Evolutionary conservation across 805 yeast species (phyloP).

Genomic region (Saccharomycopsis sp.): DNA sequence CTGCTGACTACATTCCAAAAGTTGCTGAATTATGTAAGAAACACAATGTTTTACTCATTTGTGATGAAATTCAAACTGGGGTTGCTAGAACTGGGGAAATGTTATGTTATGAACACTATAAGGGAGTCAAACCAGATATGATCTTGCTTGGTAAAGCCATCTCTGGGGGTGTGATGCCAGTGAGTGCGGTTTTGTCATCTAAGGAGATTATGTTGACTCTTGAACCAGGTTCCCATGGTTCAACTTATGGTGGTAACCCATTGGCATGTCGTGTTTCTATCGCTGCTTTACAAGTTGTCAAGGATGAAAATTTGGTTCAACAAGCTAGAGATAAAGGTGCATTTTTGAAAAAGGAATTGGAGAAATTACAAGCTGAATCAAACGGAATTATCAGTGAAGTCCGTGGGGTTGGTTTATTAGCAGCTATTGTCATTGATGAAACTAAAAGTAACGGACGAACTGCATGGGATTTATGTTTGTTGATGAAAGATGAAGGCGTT

Average conservation of each 20-base stretch:
- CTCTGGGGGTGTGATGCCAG: constrained; percentile 92
- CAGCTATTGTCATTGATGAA: constrained; percentile 88
- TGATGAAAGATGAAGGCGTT: constrained; percentile 83
- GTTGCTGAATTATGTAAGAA: constrained; percentile 72
- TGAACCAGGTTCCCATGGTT: constrained; percentile 95
- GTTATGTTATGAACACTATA: constrained; percentile 83
- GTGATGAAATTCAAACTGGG: constrained; percentile 98
- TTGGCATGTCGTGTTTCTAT: constrained; percentile 87
- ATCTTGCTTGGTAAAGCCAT: constrained; percentile 89
- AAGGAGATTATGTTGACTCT: constrained; percentile 81
- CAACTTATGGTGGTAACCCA: constrained; percentile 97
- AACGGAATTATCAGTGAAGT: constrained; percentile 53
- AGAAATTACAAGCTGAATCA: constrained; percentile 44
- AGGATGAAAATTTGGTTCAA: constrained; percentile 78
- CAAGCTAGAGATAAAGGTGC: constrained; percentile 69
- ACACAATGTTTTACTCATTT: constrained; percentile 81
- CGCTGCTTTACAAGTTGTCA: constrained; percentile 86
- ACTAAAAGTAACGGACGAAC: constrained; percentile 78
- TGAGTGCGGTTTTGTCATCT: constrained; percentile 86
- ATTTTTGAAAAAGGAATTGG: constrained; percentile 53
- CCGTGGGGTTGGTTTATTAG: constrained; percentile 80
- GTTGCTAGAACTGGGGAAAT: constrained; percentile 95
- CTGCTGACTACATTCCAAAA: constrained; percentile 63
- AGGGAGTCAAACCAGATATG: constrained; percentile 76
- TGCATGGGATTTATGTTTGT: constrained; percentile 92